Evolutionary conservation across 1,284 basidiomycete species (phyloP), one percentile per base, ranked within the genome.

Genomic region (Tilletiaria anomala): DNA sequence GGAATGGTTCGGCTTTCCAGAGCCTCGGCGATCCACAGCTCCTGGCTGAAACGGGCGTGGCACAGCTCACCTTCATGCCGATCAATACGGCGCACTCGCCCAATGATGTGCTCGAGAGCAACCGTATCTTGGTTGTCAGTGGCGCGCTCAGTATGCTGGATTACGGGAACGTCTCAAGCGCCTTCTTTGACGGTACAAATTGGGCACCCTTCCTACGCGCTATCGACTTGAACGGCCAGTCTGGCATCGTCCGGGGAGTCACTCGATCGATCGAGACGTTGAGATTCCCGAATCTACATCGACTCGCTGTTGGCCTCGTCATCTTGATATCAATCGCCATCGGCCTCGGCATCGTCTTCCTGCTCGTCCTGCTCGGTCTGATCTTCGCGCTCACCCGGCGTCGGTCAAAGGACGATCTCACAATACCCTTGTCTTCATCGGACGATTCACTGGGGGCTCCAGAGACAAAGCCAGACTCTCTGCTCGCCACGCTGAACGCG

Each of bases 301-400:
- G 45, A 11, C 44, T 94, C 39, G 85, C 87, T 1, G 78, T 79
- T 18, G 93, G 89, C 2, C 75, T 96, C 29, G 86, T 97, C 42
- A 94, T 97, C 49, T 75, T 96, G 31, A 89, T 97, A 54, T 91
- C 87, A 4, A 94, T 97, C 54, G 91, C 89, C 21, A 93, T 96
- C 50, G 80, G 85, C 3, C 86, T 89, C 8, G 91, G 88, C 19
- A 78, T 96, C 18, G 85, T 97, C 40, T 88, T 97, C 71, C 71
- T 96, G 1, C 74, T 94, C 17, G 82, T 85, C 12, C 71, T 93
- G 26, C 73, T 88, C 44, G 86, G 85, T 36, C 81, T 96, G 35
- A 71, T 96, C 32, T 85, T 86, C 79, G 81, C 86, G 0, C 74
- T 93, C 11, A 79, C 86, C 65, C 79, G 82, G 17, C 74, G 84